Evolutionary conservation across 2,329 filamentous ascomycete species (phyloP).

Genomic region (Pyrenochaeta sp.): DNA sequence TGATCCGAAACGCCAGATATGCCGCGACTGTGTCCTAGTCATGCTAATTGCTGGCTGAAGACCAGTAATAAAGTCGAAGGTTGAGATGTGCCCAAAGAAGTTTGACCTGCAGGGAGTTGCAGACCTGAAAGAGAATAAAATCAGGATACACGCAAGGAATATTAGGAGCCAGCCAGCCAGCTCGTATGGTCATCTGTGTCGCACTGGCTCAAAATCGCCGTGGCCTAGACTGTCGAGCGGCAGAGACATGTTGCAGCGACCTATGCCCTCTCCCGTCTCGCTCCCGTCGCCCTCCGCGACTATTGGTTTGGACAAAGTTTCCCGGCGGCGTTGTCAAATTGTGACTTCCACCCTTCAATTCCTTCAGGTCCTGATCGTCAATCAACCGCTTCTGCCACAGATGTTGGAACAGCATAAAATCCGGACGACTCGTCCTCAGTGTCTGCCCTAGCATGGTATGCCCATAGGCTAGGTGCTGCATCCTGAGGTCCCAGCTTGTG

Average conservation of each 20-base stretch:
- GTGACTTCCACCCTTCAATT: slow-evolving; percentile 42
- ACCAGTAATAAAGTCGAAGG: background rate
- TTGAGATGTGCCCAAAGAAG: background rate
- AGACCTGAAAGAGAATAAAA: background rate
- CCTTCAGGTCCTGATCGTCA: slow-evolving; percentile 43
- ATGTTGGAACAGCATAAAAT: slow-evolving; percentile 40
- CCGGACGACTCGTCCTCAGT: slow-evolving; percentile 33
- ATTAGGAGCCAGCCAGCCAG: background rate
- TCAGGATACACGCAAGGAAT: background rate
- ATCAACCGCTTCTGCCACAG: slow-evolving; percentile 44
- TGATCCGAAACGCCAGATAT: background rate
- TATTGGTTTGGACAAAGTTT: slow-evolving; percentile 32
- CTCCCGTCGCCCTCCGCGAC: slow-evolving; percentile 9
- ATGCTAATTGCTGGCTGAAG: background rate
- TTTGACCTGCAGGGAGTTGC: background rate
- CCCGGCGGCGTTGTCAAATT: slow-evolving; percentile 25
- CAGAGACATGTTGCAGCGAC: slow-evolving; percentile 21
- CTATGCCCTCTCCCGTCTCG: slow-evolving; percentile 16
- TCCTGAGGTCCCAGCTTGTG: slow-evolving; percentile 33
- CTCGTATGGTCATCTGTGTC: background rate
- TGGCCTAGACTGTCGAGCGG: slow-evolving; percentile 4
- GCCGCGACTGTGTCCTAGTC: background rate
- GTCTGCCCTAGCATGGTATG: slow-evolving; percentile 37
- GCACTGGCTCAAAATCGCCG: slow-evolving; percentile 8
- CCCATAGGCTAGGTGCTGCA: slow-evolving; percentile 38